Conservation (phyloP, 2,329 filamentous ascomycete species). For the Trichoderma aggressivum region DNA sequence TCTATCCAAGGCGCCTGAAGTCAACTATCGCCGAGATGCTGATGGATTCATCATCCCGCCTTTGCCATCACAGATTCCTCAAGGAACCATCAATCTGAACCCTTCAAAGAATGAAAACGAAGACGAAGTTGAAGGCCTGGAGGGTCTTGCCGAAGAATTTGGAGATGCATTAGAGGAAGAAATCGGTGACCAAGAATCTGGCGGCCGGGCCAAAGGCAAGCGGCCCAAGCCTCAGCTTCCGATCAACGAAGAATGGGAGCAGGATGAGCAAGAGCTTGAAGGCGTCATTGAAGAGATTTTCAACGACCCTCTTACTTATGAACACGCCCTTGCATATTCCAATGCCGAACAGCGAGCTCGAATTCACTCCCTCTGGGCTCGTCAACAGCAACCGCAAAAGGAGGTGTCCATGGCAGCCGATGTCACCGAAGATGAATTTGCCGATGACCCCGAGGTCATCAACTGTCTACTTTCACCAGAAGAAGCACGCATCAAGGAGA, state of each 20-base stretch:
- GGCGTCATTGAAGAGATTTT: constrained; percentile 69
- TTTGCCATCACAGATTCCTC: constrained; percentile 39
- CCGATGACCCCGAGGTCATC: constrained; percentile 80
- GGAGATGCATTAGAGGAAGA: constrained; percentile 40
- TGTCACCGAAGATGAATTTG: constrained; percentile 79
- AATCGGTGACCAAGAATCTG: constrained; percentile 21
- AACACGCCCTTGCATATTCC: constrained; percentile 57
- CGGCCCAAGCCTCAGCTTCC: constrained; percentile 45
- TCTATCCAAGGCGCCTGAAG: constrained; percentile 33
- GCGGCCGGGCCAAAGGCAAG: constrained; percentile 25
- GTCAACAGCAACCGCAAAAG: constrained; percentile 46
- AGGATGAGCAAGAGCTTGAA: constrained; percentile 63
- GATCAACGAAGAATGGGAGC: constrained; percentile 60
- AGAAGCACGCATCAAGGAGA: constrained; percentile 80
- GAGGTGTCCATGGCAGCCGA: constrained; percentile 58
- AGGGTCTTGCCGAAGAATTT: constrained; percentile 44
- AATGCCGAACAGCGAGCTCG: constrained; percentile 54
- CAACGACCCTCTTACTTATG: constrained; percentile 55
- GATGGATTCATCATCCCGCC: constrained; percentile 67
- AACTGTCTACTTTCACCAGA: constrained; percentile 71
- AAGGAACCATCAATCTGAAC: constrained; percentile 30
- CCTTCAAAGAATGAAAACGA: constrained; percentile 18
- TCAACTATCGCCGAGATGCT: constrained; percentile 52
- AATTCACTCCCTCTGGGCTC: constrained; percentile 51
- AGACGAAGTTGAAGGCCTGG: constrained; percentile 33